These are phyloP conservation scores for Tritrichomonas musculus DNA, from an alignment of 208 protist species.

Conservation along the genomic window DNA sequence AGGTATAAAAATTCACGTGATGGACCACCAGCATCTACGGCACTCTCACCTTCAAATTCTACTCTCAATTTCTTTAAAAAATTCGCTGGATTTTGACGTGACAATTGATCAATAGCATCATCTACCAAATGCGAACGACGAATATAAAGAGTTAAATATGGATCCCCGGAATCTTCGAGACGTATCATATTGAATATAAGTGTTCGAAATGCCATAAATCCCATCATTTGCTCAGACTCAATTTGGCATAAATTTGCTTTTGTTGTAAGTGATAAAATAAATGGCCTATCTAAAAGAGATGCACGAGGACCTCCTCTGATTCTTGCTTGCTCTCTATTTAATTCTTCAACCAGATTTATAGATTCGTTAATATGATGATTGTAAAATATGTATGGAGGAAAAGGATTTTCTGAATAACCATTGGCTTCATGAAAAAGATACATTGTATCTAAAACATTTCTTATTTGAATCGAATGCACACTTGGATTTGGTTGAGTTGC, in stretches of 20 bases:
- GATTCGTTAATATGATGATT: constrained; percentile 21
- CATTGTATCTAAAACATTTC: background rate
- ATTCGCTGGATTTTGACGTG: constrained; percentile 26
- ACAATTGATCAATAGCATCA: background rate
- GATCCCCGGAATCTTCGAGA: background rate
- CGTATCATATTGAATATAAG: background rate
- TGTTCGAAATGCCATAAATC: background rate
- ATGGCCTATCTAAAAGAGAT: background rate
- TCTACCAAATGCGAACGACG: constrained; percentile 23
- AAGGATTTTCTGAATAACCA: background rate
- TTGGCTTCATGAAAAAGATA: background rate
- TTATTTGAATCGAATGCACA: background rate
- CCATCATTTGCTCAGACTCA: background rate
- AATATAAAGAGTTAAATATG: background rate
- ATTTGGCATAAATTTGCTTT: background rate
- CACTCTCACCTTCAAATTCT: constrained; percentile 73
- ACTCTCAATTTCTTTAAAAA: constrained; percentile 73
- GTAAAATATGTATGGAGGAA: background rate
- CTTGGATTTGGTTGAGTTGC: background rate
- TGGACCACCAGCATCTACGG: constrained; percentile 81
- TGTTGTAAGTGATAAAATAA: background rate
- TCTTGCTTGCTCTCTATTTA: background rate
- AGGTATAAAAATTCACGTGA: constrained; percentile 90
- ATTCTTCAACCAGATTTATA: background rate
- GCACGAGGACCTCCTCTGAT: background rate